A percentile compares a stretch with the other conserved stretches of the same genome.
Conservation (phyloP, 805 yeast species). For the Spathaspora hagerdaliae region DNA sequence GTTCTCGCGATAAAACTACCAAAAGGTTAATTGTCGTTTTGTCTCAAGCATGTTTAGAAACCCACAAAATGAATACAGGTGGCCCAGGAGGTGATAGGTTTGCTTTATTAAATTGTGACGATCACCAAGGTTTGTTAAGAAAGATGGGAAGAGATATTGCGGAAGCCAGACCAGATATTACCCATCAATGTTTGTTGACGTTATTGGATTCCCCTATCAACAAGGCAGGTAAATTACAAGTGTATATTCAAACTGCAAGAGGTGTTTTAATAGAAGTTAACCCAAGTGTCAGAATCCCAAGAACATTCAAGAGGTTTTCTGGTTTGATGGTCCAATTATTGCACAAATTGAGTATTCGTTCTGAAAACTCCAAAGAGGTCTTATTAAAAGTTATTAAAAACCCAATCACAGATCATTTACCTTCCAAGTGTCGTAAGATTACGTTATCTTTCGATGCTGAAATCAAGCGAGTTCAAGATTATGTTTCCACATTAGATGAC, state of each 20-base stretch:
- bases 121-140: slow-evolving; percentile 91
- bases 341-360: slow-evolving; percentile 87
- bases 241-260: slow-evolving; percentile 91
- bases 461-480: slow-evolving; percentile 83
- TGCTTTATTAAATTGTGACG: slow-evolving; percentile 94
- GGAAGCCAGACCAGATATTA: slow-evolving; percentile 98
- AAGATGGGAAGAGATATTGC: slow-evolving; percentile 97
- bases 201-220: slow-evolving; percentile 95
- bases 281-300: slow-evolving; percentile 94
- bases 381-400: slow-evolving; percentile 91
- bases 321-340: slow-evolving; percentile 96
- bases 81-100: slow-evolving; percentile 77
- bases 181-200: slow-evolving; percentile 95
- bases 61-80: slow-evolving; percentile 83
- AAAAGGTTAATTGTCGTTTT: slow-evolving; percentile 91
- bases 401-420: slow-evolving; percentile 95
- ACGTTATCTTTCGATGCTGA: slow-evolving; percentile 92
- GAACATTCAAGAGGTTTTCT: slow-evolving; percentile 96
- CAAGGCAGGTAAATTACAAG: slow-evolving; percentile 95
- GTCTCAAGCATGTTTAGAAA: slow-evolving; percentile 92
- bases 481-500: slow-evolving; percentile 70
- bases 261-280: slow-evolving; percentile 94
- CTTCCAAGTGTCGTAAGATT: slow-evolving; percentile 90
- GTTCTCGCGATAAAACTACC: slow-evolving; percentile 80
- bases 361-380: slow-evolving; percentile 94